Evolutionary conservation across 2,329 filamentous ascomycete genomes (phyloP).

Genomic region (Exophiala oligosperma): DNA sequence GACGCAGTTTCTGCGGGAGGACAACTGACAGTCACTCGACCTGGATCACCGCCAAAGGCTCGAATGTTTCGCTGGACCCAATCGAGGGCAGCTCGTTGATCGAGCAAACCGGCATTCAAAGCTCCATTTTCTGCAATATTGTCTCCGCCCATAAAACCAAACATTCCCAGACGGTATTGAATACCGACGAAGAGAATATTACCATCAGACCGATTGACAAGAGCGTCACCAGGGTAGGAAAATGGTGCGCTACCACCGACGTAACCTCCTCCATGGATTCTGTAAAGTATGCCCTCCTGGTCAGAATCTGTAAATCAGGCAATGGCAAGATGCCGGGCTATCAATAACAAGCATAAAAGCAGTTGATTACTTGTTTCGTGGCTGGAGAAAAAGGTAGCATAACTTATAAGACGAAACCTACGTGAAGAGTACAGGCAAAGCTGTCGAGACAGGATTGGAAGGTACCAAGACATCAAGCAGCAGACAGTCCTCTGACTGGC

Average conservation of each 20-base stretch:
- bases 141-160: conserved; percentile 58
- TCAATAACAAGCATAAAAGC: too few relatives aligned
- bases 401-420: neutral
- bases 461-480: conserved; percentile 13
- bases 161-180: conserved; percentile 75
- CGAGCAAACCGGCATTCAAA: conserved; percentile 38
- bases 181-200: conserved; percentile 66
- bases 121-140: conserved; percentile 6
- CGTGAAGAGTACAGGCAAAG: conserved; percentile 24
- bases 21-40: conserved; percentile 32
- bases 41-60: conserved; percentile 38
- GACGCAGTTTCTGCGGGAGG: too few relatives aligned
- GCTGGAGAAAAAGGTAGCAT: too few relatives aligned
- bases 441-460: conserved; percentile 9
- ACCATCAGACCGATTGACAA: conserved; percentile 25
- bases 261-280: conserved; percentile 30
- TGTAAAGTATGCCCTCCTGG: neutral
- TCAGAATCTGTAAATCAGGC: neutral
- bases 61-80: conserved; percentile 41
- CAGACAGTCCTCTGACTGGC: conserved; percentile 15
- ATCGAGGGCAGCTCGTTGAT: conserved; percentile 38
- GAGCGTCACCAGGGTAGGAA: conserved; percentile 21
- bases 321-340: too few relatives aligned
- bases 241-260: conserved; percentile 20
- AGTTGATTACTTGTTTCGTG: too few relatives aligned